Evolutionary conservation across 768 basidiomycete genomes (phyloP).

Genomic region (Mycena haematopus): DNA sequence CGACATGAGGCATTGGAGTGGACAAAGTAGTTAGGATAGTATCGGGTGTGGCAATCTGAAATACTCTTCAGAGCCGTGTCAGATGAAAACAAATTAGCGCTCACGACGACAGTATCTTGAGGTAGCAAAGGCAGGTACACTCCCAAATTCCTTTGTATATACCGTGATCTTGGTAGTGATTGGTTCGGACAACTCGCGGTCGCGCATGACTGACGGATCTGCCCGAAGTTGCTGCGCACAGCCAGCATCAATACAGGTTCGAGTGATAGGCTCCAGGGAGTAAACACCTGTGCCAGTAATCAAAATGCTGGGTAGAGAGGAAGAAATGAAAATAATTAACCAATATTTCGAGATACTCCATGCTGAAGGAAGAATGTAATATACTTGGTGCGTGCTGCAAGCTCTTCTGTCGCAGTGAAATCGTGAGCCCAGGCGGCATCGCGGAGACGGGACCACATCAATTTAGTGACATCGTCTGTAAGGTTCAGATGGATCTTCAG

Average conservation of each 20-base stretch:
- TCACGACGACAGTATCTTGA: constrained; percentile 19
- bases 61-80: background rate
- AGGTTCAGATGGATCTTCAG: background rate
- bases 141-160: constrained; percentile 19
- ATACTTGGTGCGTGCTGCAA: constrained; percentile 11
- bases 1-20: background rate
- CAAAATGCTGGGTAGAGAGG: background rate
- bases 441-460: background rate
- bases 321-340: background rate
- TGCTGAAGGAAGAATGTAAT: constrained; percentile 4
- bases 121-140: constrained; percentile 1
- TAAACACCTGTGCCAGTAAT: background rate
- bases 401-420: background rate
- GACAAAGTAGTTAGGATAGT: background rate
- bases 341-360: constrained; percentile 5
- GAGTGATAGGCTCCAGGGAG: background rate
- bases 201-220: background rate
- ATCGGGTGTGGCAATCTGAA: background rate
- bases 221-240: background rate
- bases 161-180: constrained; percentile 6
- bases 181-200: background rate
- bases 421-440: constrained; percentile 1
- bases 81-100: background rate
- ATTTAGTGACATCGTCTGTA: background rate
- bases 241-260: background rate